A percentile compares a stretch with the other conserved stretches of the same genome.
Conservation (phyloP, 2,329 filamentous ascomycete species). For the Penicillium sp. region DNA sequence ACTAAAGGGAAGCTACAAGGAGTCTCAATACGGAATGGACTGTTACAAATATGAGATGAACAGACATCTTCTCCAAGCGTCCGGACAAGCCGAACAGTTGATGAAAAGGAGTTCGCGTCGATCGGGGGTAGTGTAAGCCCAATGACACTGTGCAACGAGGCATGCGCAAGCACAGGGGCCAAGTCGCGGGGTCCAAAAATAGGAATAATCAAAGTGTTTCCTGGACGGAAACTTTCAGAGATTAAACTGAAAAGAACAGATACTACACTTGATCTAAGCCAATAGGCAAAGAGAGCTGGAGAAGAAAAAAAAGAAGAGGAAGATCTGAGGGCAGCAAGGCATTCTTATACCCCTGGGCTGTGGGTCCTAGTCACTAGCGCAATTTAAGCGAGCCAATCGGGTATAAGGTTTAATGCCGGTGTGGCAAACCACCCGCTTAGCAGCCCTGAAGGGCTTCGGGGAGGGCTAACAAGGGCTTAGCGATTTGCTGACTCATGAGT, state of each 20-base stretch:
- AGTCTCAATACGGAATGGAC: no score
- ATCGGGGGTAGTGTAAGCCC: no score
- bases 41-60: no score
- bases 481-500: not conserved
- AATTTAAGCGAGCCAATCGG: conserved; percentile 4
- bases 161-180: no score
- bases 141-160: no score
- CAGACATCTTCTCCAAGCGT: no score
- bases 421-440: no score
- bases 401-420: accelerated
- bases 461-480: no score
- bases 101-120: no score
- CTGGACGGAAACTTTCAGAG: conserved; percentile 71
- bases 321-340: conserved; percentile 12
- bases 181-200: conserved; percentile 52
- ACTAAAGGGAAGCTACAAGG: no score
- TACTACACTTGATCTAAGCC: conserved; percentile 91
- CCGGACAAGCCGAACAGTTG: no score
- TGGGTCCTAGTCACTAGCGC: not conserved
- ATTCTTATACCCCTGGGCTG: conserved; percentile 27
- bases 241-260: conserved; percentile 99
- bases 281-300: conserved; percentile 48
- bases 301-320: conserved; percentile 39
- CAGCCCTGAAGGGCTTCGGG: no score
- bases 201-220: conserved; percentile 68